Conservation (phyloP, 768 basidiomycete species). For the Leccinellum albellum region DNA sequence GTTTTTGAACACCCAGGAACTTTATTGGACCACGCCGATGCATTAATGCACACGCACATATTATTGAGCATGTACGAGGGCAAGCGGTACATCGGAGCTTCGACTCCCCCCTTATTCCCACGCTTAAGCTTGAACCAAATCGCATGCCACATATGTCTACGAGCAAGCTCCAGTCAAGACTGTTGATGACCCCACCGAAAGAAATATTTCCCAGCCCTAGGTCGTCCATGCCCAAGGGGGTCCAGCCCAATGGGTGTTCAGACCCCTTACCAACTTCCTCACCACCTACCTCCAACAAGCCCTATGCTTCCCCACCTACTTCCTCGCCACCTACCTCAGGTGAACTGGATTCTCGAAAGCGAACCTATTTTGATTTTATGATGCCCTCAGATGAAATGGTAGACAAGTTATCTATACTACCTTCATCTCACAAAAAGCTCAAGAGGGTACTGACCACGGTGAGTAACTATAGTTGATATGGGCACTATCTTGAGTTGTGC, state of each 20-base stretch:
- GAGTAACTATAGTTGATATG: neutral
- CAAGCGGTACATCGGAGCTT: too few species aligned
- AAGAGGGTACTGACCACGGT: neutral
- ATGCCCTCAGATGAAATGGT: neutral
- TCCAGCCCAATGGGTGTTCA: neutral
- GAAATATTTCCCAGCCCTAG: neutral
- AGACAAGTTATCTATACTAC: neutral
- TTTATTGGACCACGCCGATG: too few species aligned
- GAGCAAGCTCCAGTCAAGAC: neutral
- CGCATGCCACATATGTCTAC: too few species aligned
- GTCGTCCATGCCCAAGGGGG: neutral
- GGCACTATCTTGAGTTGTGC: neutral
- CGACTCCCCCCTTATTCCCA: too few species aligned
- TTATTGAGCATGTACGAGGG: too few species aligned
- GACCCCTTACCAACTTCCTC: neutral
- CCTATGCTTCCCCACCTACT: neutral
- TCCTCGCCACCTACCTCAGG: neutral
- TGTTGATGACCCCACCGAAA: neutral
- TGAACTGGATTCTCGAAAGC: neutral
- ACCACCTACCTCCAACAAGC: too few species aligned
- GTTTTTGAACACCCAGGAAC: too few species aligned
- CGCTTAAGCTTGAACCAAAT: too few species aligned
- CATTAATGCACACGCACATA: too few species aligned
- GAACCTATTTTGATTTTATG: neutral
- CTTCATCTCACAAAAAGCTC: neutral